Conservation (phyloP, 2,329 filamentous ascomycete species). For the Apiospora koreana region DNA sequence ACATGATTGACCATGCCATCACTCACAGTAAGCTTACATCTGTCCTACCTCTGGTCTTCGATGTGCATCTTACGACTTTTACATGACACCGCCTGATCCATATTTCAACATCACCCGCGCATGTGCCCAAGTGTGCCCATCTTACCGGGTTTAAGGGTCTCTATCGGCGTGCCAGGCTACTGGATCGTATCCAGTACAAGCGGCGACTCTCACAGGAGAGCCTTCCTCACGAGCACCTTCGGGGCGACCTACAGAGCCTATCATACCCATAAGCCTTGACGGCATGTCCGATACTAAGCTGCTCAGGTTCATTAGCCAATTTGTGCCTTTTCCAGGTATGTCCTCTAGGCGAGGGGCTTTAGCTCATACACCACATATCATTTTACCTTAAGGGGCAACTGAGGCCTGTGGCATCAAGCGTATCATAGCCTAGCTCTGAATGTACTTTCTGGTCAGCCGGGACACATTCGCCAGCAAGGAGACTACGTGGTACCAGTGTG, state of each 20-base stretch:
- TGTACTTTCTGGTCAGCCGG: no score
- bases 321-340: no score
- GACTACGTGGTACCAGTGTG: no score
- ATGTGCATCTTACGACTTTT: neutral
- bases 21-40: neutral
- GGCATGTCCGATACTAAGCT: neutral
- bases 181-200: neutral
- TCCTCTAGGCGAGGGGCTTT: neutral
- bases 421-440: no score
- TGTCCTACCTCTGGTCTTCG: neutral
- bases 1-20: neutral
- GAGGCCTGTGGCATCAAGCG: no score
- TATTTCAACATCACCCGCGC: neutral
- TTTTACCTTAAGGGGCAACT: no score
- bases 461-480: no score
- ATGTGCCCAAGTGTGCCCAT: neutral
- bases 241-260: neutral
- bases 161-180: neutral
- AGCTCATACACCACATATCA: no score
- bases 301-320: no score
- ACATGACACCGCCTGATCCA: neutral
- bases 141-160: neutral
- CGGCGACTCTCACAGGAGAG: neutral
- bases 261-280: neutral
- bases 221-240: no score